Evolutionary conservation across 2,329 filamentous ascomycete species (phyloP).

Genomic region (Raffaelea ambrosiae): DNA sequence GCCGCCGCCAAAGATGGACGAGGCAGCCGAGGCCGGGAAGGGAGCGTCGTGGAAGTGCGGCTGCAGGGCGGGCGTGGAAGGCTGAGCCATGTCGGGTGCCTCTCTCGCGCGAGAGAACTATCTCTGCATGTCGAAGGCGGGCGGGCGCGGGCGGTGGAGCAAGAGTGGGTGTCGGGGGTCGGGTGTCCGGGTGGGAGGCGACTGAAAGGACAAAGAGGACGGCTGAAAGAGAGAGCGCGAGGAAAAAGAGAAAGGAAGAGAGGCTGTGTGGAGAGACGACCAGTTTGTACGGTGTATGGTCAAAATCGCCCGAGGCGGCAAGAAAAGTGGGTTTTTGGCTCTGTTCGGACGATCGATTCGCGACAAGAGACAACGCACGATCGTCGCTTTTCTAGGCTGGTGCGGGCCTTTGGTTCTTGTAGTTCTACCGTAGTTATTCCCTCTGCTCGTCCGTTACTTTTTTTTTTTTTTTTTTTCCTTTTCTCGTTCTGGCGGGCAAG

Average conservation of each 20-base stretch:
- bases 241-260: too few relatives aligned
- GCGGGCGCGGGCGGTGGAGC: neutral
- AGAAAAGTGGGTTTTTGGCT: neutral
- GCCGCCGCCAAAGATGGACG: constrained; percentile 4
- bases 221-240: too few relatives aligned
- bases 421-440: neutral
- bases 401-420: neutral
- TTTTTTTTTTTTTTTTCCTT: too few relatives aligned
- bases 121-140: constrained; percentile 12
- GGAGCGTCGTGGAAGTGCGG: neutral
- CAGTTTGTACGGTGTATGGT: too few relatives aligned
- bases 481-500: neutral
- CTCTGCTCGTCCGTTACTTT: too few relatives aligned
- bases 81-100: constrained; percentile 13
- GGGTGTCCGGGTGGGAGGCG: too few relatives aligned
- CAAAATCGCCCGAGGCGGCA: neutral
- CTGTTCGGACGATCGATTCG: too few relatives aligned
- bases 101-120: constrained; percentile 12
- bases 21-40: neutral
- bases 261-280: too few relatives aligned
- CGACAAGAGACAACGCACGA: too few relatives aligned
- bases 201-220: too few relatives aligned
- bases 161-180: too few relatives aligned
- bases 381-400: too few relatives aligned
- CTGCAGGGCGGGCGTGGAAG: constrained; percentile 6